phyloP scores from a whole-genome alignment of 495 filamentous ascomycete genomes.

The Antarctomyces pellizariae region DNA sequence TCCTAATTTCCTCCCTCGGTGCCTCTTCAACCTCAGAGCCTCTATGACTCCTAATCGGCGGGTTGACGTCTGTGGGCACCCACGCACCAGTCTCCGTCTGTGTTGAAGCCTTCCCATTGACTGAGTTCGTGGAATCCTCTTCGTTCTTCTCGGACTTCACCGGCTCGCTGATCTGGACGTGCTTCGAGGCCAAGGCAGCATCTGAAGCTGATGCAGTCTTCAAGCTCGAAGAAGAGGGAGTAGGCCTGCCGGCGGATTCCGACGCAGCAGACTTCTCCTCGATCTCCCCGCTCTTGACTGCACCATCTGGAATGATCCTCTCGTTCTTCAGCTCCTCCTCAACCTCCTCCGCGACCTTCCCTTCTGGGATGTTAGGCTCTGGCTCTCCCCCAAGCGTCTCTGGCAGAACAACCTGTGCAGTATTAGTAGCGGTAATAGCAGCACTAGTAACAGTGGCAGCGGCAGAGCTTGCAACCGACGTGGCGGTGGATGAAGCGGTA shows the following conservation, averaged over 20 bases:
- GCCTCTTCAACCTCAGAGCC: conserved; percentile 9
- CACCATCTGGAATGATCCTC: conserved; percentile 12
- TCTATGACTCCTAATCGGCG: conserved; percentile 12
- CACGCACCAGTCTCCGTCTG: conserved; percentile 18
- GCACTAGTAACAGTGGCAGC: too few species aligned
- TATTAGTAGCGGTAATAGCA: too few species aligned
- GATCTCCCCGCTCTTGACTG: conserved; percentile 12
- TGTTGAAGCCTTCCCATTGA: conserved; percentile 1
- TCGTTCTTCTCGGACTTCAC: conserved; percentile 2
- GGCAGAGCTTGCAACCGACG: conserved; percentile 1
- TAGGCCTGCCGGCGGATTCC: conserved; percentile 12
- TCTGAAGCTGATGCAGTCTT: too few species aligned
- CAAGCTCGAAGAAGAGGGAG: conserved; percentile 18
- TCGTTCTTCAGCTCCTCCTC: too few species aligned
- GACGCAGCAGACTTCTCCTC: conserved; percentile 9
- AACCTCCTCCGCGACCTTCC: conserved; percentile 5
- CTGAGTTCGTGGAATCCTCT: conserved; percentile 5
- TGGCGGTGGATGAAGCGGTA: conserved; percentile 2
- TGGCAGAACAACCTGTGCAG: too few species aligned
- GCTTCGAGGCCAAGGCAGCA: not conserved
- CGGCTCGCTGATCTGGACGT: conserved; percentile 1
- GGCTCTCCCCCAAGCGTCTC: conserved; percentile 1
- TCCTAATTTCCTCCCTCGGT: conserved; percentile 9
- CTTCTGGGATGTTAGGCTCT: conserved; percentile 3
- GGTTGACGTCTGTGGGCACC: conserved; percentile 18